A percentile compares a stretch with the other conserved stretches of the same genome.
These are phyloP conservation scores for Biscutella laevigata DNA, from an alignment of 441 rosid species.

Conservation along the genomic window DNA sequence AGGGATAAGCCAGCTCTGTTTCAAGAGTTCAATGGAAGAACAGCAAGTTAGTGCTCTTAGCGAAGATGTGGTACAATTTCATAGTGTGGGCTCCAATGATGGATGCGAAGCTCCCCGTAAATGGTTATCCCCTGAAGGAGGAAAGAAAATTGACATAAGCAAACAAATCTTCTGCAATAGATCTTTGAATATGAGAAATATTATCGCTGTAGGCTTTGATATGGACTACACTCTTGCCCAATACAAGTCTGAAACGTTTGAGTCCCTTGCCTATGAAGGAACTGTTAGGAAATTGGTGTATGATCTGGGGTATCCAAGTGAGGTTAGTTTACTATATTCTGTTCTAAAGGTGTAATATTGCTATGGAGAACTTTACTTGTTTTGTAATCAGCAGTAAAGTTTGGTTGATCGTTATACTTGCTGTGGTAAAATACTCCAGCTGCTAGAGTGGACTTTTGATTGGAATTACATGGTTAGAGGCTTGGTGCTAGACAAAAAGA, in stretches of 20 bases:
- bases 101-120: constrained; percentile 37
- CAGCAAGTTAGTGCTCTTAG: constrained; percentile 26
- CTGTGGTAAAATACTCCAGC: constrained; percentile 31
- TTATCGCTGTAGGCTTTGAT: constrained; percentile 93
- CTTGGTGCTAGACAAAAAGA: constrained; percentile 89
- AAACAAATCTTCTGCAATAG: constrained; percentile 92
- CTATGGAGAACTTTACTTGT: too few species aligned
- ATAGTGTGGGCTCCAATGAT: constrained; percentile 23
- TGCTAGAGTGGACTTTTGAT: constrained; percentile 78
- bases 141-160: constrained; percentile 44
- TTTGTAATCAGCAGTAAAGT: not conserved
- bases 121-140: constrained; percentile 75
- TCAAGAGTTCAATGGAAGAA: constrained; percentile 47
- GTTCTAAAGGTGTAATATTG: too few species aligned
- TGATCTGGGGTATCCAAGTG: constrained; percentile 78
- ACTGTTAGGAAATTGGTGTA: constrained; percentile 77
- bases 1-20: constrained; percentile 44
- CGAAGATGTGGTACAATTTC: constrained; percentile 30
- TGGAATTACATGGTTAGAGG: constrained; percentile 99
- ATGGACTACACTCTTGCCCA: constrained; percentile 99
- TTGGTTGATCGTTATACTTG: constrained; percentile 3
- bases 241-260: constrained; percentile 91
- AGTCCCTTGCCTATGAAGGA: constrained; percentile 90
- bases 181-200: constrained; percentile 86
- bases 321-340: constrained; percentile 40